phyloP scores from a whole-genome alignment of 495 filamentous ascomycete species.

The Xylaria telfairii region DNA sequence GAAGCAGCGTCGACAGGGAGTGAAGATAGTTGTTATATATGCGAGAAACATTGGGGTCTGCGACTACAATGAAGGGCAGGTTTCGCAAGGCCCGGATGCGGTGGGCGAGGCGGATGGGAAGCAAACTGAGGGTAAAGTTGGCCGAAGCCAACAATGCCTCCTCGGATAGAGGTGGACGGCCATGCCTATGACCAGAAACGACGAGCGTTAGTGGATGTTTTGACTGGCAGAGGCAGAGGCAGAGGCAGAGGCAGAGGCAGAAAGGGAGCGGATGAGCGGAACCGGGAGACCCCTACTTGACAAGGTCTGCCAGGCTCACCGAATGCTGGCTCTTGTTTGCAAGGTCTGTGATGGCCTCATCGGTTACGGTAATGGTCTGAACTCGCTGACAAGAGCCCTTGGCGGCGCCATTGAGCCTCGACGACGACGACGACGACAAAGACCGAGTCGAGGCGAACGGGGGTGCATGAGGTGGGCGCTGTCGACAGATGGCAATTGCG shows the following conservation, averaged over 20 bases:
- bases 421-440: constrained; percentile 37
- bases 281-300: constrained; percentile 64
- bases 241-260: background rate
- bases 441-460: constrained; percentile 11
- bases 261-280: background rate
- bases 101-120: constrained; percentile 92
- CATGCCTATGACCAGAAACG: constrained; percentile 63
- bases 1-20: constrained; percentile 84
- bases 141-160: constrained; percentile 83
- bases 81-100: constrained; percentile 91
- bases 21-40: constrained; percentile 97
- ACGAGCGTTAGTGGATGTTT: constrained; percentile 15
- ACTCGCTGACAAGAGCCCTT: constrained; percentile 47
- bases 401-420: background rate
- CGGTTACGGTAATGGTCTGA: constrained; percentile 45
- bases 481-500: constrained; percentile 25
- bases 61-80: constrained; percentile 95
- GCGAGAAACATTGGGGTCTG: constrained; percentile 87
- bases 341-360: constrained; percentile 78
- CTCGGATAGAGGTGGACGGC: constrained; percentile 83
- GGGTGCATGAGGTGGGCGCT: background rate
- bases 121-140: constrained; percentile 91
- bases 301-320: constrained; percentile 84
- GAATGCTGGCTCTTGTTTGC: constrained; percentile 79
- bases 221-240: background rate